Conservation (phyloP, 441 rosid genomes). For the Hura crepitans region DNA sequence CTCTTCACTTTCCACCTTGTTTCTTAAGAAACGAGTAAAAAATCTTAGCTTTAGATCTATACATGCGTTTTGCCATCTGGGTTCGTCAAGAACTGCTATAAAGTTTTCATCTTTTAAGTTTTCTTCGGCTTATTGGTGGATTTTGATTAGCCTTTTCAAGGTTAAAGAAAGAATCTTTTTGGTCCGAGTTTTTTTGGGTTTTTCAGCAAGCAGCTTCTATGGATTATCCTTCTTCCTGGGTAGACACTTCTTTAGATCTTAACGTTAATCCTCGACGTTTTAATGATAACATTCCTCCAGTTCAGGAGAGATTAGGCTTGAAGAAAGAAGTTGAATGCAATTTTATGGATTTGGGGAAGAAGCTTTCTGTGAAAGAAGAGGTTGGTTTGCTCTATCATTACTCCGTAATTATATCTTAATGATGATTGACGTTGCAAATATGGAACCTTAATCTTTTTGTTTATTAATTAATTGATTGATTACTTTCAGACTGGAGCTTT, state of each 20-base stretch:
- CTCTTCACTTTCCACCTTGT: constrained; percentile 31
- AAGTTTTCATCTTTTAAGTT: too few relatives aligned
- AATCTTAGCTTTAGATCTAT: not conserved
- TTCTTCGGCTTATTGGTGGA: too few relatives aligned
- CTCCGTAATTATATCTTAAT: not conserved
- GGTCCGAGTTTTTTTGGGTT: not conserved
- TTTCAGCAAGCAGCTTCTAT: constrained; percentile 20
- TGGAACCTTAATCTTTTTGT: not conserved
- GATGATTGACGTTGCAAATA: not conserved
- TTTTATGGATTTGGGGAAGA: constrained; percentile 31
- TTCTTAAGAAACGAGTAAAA: constrained; percentile 25
- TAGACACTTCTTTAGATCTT: constrained; percentile 80
- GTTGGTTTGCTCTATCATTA: constrained; percentile 17
- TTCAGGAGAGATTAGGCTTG: constrained; percentile 18
- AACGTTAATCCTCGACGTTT: constrained; percentile 41
- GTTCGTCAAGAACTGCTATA: not conserved
- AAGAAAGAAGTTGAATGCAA: constrained; percentile 28
- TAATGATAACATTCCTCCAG: constrained; percentile 33
- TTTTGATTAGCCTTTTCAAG: not conserved
- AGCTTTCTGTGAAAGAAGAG: constrained; percentile 42
- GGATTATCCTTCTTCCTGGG: constrained; percentile 50
- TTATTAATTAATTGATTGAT: not conserved
- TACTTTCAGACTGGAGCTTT: constrained; percentile 42
- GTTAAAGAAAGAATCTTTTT: not conserved
- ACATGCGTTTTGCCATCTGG: not conserved